phyloP scores from a whole-genome alignment of 345 rosid species.

The Microthlaspi erraticum region DNA sequence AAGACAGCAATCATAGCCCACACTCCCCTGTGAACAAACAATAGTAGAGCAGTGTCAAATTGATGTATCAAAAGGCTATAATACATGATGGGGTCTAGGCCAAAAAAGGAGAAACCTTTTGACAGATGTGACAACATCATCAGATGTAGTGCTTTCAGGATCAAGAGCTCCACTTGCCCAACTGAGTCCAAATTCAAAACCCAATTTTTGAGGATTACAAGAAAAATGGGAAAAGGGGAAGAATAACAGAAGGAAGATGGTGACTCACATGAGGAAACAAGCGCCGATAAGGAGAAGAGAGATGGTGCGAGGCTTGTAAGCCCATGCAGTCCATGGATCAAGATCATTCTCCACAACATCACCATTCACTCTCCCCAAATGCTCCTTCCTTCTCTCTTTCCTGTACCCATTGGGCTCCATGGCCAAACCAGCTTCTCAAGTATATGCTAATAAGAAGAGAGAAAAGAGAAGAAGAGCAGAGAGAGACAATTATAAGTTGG shows the following conservation, averaged over 20 bases:
- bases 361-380: slow-evolving; percentile 62
- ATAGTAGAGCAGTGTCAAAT: slow-evolving; percentile 35
- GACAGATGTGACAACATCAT: slow-evolving; percentile 84
- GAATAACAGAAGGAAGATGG: neutral
- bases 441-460: no score
- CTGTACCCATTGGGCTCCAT: slow-evolving; percentile 73
- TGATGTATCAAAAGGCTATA: neutral
- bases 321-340: slow-evolving; percentile 99
- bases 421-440: slow-evolving; percentile 29
- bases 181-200: slow-evolving; percentile 47
- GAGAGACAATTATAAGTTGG: neutral
- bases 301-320: slow-evolving; percentile 94
- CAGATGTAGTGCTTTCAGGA: slow-evolving; percentile 66
- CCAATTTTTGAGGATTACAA: neutral
- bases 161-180: slow-evolving; percentile 99
- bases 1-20: slow-evolving; percentile 99
- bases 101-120: slow-evolving; percentile 63
- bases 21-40: slow-evolving; percentile 69
- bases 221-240: neutral
- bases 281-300: slow-evolving; percentile 90
- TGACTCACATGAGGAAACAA: slow-evolving; percentile 87
- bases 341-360: slow-evolving; percentile 56
- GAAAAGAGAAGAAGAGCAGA: neutral
- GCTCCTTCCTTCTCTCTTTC: slow-evolving; percentile 60
- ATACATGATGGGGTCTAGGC: neutral